phyloP scores from a whole-genome alignment of 345 rosid species.

The Schrenkiella parvula region DNA sequence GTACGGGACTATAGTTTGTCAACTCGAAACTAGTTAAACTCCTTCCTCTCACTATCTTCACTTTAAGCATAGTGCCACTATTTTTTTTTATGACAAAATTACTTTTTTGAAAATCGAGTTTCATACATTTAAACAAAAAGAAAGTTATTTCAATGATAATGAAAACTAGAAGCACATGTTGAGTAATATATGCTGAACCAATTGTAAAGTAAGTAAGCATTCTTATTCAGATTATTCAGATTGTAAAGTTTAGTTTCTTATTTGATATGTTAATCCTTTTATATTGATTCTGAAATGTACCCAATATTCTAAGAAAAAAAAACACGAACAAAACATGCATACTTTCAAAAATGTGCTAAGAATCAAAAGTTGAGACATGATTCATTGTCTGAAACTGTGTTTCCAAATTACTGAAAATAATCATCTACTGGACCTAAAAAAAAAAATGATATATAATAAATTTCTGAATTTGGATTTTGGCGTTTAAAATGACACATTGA shows the following conservation, averaged over 20 bases:
- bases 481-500: background rate
- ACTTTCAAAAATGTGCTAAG: conserved; percentile 4
- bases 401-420: conserved; percentile 11
- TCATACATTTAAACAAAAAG: background rate
- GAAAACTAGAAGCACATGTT: background rate
- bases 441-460: background rate
- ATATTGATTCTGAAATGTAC: background rate
- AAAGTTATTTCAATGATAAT: background rate
- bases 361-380: conserved; percentile 8
- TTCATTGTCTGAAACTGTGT: conserved; percentile 15
- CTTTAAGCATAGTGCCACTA: background rate
- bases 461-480: conserved; percentile 1
- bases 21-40: background rate
- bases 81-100: background rate
- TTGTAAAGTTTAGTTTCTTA: background rate
- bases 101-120: background rate
- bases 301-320: background rate
- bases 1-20: background rate
- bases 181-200: background rate
- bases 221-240: background rate
- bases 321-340: conserved; percentile 13
- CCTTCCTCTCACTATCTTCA: background rate
- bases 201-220: background rate
- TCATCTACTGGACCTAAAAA: conserved; percentile 1
- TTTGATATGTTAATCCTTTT: background rate